phyloP scores from a whole-genome alignment of 441 rosid genomes.

The California macrophylla region DNA sequence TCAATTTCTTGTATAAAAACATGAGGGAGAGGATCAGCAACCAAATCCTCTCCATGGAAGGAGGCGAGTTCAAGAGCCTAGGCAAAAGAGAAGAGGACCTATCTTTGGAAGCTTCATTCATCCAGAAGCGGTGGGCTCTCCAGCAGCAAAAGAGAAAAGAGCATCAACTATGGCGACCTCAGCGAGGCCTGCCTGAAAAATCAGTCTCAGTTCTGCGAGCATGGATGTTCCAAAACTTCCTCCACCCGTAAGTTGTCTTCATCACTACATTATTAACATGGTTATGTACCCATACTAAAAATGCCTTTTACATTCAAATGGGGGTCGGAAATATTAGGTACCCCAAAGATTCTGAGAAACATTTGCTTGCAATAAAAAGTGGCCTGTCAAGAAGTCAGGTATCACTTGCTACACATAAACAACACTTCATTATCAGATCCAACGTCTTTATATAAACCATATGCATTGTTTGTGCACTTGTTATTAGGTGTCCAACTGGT shows the following conservation, averaged over 20 bases:
- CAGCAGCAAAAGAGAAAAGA: slow-evolving; percentile 69
- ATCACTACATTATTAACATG: background rate
- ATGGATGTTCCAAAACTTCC: slow-evolving; percentile 97
- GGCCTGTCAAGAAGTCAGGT: slow-evolving; percentile 96
- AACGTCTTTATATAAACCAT: too few relatives aligned
- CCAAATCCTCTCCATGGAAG: slow-evolving; percentile 63
- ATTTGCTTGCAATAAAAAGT: slow-evolving; percentile 75
- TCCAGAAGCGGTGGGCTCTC: slow-evolving; percentile 62
- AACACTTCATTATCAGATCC: too few relatives aligned
- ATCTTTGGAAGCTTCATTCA: slow-evolving; percentile 36
- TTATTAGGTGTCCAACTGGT: slow-evolving; percentile 11
- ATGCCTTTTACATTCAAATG: background rate
- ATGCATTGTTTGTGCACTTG: background rate
- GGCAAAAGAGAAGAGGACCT: slow-evolving; percentile 31
- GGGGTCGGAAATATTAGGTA: slow-evolving; percentile 42
- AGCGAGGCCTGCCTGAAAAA: slow-evolving; percentile 76
- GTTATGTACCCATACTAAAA: background rate
- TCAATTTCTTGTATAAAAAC: slow-evolving; percentile 56
- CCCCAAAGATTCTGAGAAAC: slow-evolving; percentile 94
- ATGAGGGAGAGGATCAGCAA: slow-evolving; percentile 74
- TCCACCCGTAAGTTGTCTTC: slow-evolving; percentile 62
- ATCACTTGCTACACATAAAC: background rate
- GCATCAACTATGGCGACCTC: slow-evolving; percentile 78
- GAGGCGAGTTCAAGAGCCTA: slow-evolving; percentile 19
- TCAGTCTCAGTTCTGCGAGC: slow-evolving; percentile 72